These are phyloP conservation scores for Neurospora sp. DNA, from an alignment of 2,329 filamentous ascomycete genomes.

Conservation along the genomic window DNA sequence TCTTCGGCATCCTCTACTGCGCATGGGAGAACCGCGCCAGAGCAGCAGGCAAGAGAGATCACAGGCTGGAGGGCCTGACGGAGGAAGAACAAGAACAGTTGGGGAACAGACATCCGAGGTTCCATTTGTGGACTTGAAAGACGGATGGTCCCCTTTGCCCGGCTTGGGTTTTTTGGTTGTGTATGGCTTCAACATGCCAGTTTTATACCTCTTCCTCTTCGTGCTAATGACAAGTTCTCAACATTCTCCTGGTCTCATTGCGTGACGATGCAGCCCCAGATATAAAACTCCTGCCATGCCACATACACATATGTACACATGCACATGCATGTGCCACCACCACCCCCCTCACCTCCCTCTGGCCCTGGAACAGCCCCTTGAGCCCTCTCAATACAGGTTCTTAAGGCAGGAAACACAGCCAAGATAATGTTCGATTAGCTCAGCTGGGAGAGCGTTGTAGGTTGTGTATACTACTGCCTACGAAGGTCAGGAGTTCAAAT, in stretches of 20 bases:
- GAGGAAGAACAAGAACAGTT: constrained; percentile 36
- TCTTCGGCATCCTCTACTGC: constrained; percentile 42
- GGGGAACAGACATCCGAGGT: constrained; percentile 45
- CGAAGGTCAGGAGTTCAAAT: neutral
- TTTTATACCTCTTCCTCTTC: neutral
- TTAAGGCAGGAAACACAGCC: neutral
- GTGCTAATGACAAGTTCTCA: neutral
- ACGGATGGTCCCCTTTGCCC: neutral
- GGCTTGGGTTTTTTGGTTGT: neutral
- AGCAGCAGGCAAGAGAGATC: constrained; percentile 35
- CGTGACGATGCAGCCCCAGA: too few species aligned
- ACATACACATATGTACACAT: too few species aligned
- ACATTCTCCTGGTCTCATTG: neutral
- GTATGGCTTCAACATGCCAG: neutral
- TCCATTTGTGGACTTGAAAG: constrained; percentile 41
- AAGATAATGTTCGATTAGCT: neutral
- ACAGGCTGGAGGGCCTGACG: constrained; percentile 37
- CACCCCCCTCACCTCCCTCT: too few species aligned
- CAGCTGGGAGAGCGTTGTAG: neutral
- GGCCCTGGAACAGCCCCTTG: too few species aligned
- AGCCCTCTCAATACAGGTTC: too few species aligned
- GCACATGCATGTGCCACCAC: too few species aligned
- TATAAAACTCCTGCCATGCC: too few species aligned
- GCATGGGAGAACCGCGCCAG: constrained; percentile 42
- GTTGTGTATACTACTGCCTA: neutral